phyloP scores from a whole-genome alignment of 2,329 filamentous ascomycete species.

The Purpureocillium takamizusanense region DNA sequence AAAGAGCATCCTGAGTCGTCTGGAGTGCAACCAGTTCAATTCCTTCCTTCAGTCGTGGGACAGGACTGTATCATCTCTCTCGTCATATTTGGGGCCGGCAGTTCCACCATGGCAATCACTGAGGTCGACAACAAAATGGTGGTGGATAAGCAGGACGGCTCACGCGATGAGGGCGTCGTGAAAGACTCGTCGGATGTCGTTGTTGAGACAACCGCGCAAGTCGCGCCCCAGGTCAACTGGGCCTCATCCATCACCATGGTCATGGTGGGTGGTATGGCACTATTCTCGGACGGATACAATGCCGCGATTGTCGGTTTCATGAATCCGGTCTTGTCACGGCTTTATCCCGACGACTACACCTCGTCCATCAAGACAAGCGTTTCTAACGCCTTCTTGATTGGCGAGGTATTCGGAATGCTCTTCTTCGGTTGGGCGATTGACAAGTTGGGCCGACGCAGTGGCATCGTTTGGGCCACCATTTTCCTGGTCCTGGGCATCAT shows the following conservation, averaged over 20 bases:
- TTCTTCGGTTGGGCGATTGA: conserved; percentile 33
- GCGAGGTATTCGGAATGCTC: conserved; percentile 31
- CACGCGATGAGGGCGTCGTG: not conserved
- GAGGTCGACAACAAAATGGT: not conserved
- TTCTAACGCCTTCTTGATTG: conserved; percentile 29
- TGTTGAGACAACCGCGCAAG: not conserved
- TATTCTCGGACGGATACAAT: conserved; percentile 25
- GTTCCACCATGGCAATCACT: not conserved
- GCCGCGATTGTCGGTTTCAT: conserved; percentile 23
- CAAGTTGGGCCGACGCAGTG: conserved; percentile 33
- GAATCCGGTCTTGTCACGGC: conserved; percentile 19
- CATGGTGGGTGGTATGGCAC: conserved; percentile 18
- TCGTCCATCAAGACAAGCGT: conserved; percentile 24
- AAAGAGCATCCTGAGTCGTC: no score
- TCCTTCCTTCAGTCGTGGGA: no score
- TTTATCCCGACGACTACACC: conserved; percentile 23
- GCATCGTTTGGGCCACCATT: conserved; percentile 33
- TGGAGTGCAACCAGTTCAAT: no score
- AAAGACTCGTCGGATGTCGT: not conserved
- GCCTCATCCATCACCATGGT: conserved; percentile 9
- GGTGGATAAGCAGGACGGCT: not conserved
- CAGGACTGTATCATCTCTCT: no score
- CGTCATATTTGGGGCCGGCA: no score
- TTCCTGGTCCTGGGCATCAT: conserved; percentile 37
- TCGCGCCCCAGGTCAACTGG: not conserved